phyloP scores from a whole-genome alignment of 176 grass and related monocot species.

The Eleusine coracana region DNA sequence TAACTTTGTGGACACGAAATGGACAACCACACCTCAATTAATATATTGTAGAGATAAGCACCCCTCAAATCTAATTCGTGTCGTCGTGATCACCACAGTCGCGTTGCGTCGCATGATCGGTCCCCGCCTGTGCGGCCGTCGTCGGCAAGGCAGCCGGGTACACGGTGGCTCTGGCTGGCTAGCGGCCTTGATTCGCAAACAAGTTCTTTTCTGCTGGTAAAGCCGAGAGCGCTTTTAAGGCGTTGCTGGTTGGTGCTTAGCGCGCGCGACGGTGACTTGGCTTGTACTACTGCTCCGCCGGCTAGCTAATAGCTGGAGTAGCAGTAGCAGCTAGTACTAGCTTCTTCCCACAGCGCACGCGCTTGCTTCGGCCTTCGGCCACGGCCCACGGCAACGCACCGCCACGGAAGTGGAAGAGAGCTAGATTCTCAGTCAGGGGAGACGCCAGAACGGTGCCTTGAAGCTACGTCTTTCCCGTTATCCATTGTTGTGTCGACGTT shows the following conservation, averaged over 20 bases:
- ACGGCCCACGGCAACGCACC: too few species aligned
- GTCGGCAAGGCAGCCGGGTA: constrained; percentile 22
- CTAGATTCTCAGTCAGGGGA: too few species aligned
- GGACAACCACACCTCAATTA: too few species aligned
- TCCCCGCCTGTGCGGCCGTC: constrained; percentile 10
- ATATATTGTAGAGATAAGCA: too few species aligned
- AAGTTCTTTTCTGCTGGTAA: constrained; percentile 11
- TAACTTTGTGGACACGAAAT: too few species aligned
- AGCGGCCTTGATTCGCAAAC: background rate
- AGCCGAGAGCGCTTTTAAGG: constrained; percentile 21
- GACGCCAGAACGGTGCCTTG: background rate
- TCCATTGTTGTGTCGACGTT: background rate
- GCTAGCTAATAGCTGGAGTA: background rate
- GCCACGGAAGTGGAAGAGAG: background rate
- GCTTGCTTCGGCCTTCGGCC: constrained; percentile 20
- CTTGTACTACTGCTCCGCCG: background rate
- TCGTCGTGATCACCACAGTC: background rate
- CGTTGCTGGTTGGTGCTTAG: constrained; percentile 16
- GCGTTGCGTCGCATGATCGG: background rate
- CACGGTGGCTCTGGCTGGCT: background rate
- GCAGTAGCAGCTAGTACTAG: background rate
- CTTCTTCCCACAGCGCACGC: background rate
- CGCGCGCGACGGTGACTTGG: constrained; percentile 13
- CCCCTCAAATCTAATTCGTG: background rate
- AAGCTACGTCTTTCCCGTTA: constrained; percentile 21